These are phyloP conservation scores for Clavispora carvajalis DNA, from an alignment of 805 yeast genomes.

Conservation along the genomic window DNA sequence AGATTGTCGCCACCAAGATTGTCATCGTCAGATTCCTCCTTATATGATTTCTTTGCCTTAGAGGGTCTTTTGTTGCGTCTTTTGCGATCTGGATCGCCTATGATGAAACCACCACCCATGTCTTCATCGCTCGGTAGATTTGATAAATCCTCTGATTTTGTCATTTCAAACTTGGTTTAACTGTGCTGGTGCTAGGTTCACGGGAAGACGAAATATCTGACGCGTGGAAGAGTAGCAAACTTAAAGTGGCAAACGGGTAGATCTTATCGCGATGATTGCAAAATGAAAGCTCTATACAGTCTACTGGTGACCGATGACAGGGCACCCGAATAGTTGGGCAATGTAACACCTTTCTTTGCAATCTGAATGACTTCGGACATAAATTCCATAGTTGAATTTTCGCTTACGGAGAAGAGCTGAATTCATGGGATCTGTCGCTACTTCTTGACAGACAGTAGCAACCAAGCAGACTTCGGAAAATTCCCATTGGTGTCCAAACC, in stretches of 20 bases:
- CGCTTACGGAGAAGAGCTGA: too few species aligned
- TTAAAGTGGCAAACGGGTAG: not conserved
- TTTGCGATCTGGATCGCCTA: conserved; percentile 11
- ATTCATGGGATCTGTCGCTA: too few species aligned
- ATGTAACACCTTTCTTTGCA: too few species aligned
- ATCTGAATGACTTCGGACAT: too few species aligned
- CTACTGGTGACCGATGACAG: not conserved
- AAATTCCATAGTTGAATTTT: too few species aligned
- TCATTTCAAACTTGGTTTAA: not conserved
- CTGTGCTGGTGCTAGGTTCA: not conserved
- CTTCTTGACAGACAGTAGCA: too few species aligned
- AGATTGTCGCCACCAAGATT: conserved; percentile 7
- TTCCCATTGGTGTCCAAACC: too few species aligned
- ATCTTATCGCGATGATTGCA: conserved; percentile 2
- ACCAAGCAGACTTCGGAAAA: too few species aligned
- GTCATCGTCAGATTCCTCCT: conserved; percentile 22
- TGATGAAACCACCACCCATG: conserved; percentile 15
- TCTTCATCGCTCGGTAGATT: conserved; percentile 4
- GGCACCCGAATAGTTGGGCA: too few species aligned
- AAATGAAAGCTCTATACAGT: not conserved
- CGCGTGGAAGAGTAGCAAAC: not conserved
- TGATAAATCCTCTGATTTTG: not conserved
- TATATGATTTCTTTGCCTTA: conserved; percentile 11
- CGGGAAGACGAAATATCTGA: not conserved
- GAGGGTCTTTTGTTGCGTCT: conserved; percentile 7